phyloP scores from a whole-genome alignment of 2,329 filamentous ascomycete species.

The Colletotrichum tofieldiae region DNA sequence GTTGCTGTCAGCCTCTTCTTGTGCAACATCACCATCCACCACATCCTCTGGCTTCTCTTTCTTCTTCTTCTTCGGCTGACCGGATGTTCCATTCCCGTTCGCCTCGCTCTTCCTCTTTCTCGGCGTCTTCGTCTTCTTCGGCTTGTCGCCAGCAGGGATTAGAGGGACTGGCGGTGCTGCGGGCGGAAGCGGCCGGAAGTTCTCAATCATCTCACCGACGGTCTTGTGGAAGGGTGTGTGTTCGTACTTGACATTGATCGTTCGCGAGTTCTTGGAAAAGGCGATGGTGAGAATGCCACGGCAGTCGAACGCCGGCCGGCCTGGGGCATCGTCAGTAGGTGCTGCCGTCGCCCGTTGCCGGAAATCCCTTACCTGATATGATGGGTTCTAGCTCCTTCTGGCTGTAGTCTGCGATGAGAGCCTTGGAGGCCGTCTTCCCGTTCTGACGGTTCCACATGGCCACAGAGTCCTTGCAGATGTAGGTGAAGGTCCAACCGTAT shows the following conservation, averaged over 20 bases:
- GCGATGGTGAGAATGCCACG: constrained; percentile 65
- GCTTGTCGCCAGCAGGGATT: constrained; percentile 45
- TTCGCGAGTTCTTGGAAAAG: constrained; percentile 64
- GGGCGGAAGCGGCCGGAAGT: constrained; percentile 63
- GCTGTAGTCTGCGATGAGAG: constrained; percentile 65
- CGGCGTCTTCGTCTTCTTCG: constrained; percentile 49
- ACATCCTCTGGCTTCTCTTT: constrained; percentile 29
- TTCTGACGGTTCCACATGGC: constrained; percentile 66
- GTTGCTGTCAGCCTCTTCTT: constrained; percentile 19
- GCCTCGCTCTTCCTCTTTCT: constrained; percentile 46
- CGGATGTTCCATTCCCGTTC: constrained; percentile 41
- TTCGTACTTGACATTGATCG: constrained; percentile 68
- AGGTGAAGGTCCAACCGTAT: constrained; percentile 69
- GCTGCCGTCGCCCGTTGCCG: too few species aligned
- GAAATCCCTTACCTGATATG: constrained; percentile 58
- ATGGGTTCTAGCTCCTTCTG: constrained; percentile 62
- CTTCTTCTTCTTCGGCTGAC: constrained; percentile 43
- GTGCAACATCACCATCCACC: constrained; percentile 3
- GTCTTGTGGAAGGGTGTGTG: constrained; percentile 72
- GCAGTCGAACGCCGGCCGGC: constrained; percentile 73
- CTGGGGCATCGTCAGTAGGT: constrained; percentile 49
- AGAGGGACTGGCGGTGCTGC: constrained; percentile 47
- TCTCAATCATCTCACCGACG: constrained; percentile 64
- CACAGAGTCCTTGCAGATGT: constrained; percentile 68
- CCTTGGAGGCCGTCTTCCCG: constrained; percentile 57